A percentile compares a stretch with the other conserved stretches of the same genome.
Conservation (phyloP, 2,329 filamentous ascomycete species). For the Fusarium cicatricum region DNA sequence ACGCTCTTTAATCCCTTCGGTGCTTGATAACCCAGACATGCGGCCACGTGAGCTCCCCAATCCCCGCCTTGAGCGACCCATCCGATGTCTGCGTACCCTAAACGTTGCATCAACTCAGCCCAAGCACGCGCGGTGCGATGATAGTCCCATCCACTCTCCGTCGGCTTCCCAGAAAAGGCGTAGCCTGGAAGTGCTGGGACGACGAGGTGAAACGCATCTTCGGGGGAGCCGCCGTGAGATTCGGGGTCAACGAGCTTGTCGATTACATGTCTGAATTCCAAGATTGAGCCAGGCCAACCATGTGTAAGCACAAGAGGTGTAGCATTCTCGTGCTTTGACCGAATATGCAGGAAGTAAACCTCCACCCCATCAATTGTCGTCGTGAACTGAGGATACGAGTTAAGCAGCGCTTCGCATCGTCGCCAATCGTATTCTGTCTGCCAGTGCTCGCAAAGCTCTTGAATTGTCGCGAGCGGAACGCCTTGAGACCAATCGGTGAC, state of each 20-base stretch:
- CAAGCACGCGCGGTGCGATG: slow-evolving; percentile 5
- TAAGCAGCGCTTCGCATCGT: slow-evolving; percentile 3
- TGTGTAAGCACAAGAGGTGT: slow-evolving; percentile 10
- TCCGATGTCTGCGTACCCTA: not conserved
- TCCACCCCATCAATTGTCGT: slow-evolving; percentile 8
- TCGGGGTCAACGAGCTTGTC: slow-evolving; percentile 7
- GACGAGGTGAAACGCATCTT: slow-evolving; percentile 7
- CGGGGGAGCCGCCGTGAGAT: not conserved
- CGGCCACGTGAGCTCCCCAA: slow-evolving; percentile 15
- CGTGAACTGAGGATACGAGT: slow-evolving; percentile 11
- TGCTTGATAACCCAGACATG: slow-evolving; percentile 3
- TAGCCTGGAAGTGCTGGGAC: slow-evolving; percentile 17
- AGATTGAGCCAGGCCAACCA: slow-evolving; percentile 15
- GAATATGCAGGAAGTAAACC: slow-evolving; percentile 11
- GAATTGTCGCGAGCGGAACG: not conserved
- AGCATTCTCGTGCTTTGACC: slow-evolving; percentile 3
- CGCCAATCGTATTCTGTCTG: slow-evolving; percentile 11
- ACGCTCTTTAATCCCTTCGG: slow-evolving; percentile 12
- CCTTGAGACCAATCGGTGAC: slow-evolving; percentile 16
- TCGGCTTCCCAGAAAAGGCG: slow-evolving; percentile 17
- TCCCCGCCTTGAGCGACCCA: slow-evolving; percentile 19
- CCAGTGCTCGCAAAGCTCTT: slow-evolving; percentile 9
- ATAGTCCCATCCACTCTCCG: slow-evolving; percentile 6
- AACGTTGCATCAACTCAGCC: slow-evolving; percentile 9
- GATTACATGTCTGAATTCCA: slow-evolving; percentile 11